Evolutionary conservation across 2,329 filamentous ascomycete species (phyloP).

Genomic region (Huntiella savannae): DNA sequence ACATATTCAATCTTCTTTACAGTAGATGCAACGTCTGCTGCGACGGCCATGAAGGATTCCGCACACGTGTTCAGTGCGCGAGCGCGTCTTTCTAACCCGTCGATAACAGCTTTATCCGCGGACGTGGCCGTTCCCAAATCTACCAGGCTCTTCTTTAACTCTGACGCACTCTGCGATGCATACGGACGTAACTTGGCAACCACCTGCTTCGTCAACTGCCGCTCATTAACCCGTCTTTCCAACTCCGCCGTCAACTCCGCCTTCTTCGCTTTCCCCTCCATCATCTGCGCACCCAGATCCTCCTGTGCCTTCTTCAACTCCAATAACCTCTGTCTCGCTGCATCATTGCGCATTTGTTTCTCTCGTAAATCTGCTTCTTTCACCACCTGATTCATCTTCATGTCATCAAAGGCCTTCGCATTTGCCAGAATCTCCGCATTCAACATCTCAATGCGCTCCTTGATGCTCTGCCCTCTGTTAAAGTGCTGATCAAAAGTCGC

Average conservation of each 20-base stretch:
- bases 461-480: conserved; percentile 74
- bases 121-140: conserved; percentile 65
- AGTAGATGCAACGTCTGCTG: conserved; percentile 69
- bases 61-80: conserved; percentile 78
- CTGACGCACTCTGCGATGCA: conserved; percentile 69
- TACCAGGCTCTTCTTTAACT: conserved; percentile 61
- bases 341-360: conserved; percentile 70
- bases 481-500: conserved; percentile 80
- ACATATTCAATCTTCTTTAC: conserved; percentile 83
- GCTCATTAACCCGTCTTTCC: conserved; percentile 52
- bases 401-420: conserved; percentile 58
- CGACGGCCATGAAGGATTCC: conserved; percentile 72
- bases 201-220: conserved; percentile 59
- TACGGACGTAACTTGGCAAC: conserved; percentile 81
- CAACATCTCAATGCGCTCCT: conserved; percentile 69
- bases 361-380: conserved; percentile 70
- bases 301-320: conserved; percentile 71
- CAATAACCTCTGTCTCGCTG: conserved; percentile 63
- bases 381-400: conserved; percentile 58
- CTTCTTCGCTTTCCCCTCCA: conserved; percentile 68
- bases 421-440: conserved; percentile 77
- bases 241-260: conserved; percentile 50
- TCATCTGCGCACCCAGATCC: conserved; percentile 61
- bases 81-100: conserved; percentile 69
- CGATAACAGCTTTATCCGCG: conserved; percentile 67